phyloP scores from a whole-genome alignment of 441 rosid species.

The Croton setiger region DNA sequence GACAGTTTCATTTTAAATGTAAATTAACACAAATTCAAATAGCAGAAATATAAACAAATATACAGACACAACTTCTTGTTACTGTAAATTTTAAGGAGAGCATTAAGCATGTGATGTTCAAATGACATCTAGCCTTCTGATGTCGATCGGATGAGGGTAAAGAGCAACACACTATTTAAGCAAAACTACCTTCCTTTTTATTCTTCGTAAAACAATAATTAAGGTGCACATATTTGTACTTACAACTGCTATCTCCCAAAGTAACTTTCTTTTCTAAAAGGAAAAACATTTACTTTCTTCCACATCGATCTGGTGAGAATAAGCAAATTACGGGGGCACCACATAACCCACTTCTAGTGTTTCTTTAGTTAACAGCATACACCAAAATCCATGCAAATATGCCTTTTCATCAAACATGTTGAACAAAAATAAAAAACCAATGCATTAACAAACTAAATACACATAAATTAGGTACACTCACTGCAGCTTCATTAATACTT shows the following conservation, averaged over 20 bases:
- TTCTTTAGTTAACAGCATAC: neutral
- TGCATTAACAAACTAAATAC: neutral
- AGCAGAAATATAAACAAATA: no score
- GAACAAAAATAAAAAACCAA: neutral
- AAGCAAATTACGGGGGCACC: neutral
- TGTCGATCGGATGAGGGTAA: neutral
- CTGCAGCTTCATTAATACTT: neutral
- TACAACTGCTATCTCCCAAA: neutral
- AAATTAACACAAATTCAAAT: no score
- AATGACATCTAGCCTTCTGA: neutral
- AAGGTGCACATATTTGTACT: neutral
- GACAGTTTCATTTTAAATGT: neutral
- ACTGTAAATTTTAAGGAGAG: neutral
- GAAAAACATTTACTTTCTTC: neutral
- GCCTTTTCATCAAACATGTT: neutral
- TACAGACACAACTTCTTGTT: no score
- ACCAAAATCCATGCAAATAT: neutral
- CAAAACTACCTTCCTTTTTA: slow-evolving; percentile 1
- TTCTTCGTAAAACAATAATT: neutral
- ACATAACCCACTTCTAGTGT: neutral
- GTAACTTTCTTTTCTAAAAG: neutral
- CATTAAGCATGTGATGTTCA: neutral
- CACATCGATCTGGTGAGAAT: neutral
- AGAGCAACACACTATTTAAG: neutral
- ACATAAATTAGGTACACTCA: neutral